A percentile compares a stretch with the other conserved stretches of the same genome.
These are phyloP conservation scores for Albizia julibrissin DNA, from an alignment of 306 rosid genomes.

Conservation along the genomic window DNA sequence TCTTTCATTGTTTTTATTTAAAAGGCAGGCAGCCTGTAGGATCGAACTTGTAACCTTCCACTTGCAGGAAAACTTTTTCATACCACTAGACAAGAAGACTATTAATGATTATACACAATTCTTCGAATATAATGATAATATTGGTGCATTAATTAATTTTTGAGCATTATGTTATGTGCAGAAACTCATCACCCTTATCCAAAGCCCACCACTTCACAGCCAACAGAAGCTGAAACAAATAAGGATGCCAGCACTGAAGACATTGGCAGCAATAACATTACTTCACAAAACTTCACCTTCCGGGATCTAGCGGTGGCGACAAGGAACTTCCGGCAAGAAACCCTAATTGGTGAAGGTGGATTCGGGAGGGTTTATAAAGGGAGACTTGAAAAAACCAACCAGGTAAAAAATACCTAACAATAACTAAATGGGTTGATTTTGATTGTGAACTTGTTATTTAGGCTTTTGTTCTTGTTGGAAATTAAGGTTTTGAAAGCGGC, in stretches of 20 bases:
- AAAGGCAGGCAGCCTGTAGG: too few relatives aligned
- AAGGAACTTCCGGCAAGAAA: slow-evolving; percentile 61
- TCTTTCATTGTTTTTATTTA: neutral
- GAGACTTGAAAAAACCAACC: slow-evolving; percentile 42
- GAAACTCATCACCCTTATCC: slow-evolving; percentile 34
- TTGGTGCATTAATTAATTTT: neutral
- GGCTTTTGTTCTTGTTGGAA: slow-evolving; percentile 53
- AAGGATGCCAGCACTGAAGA: slow-evolving; percentile 28
- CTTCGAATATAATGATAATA: neutral
- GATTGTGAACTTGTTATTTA: slow-evolving; percentile 47
- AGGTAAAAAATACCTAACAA: slow-evolving; percentile 43
- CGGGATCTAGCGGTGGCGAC: slow-evolving; percentile 71
- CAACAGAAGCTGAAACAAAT: slow-evolving; percentile 34
- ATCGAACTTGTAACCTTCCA: too few relatives aligned
- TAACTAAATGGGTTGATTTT: neutral
- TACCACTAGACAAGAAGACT: too few relatives aligned
- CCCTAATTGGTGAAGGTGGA: slow-evolving; percentile 89
- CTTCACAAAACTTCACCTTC: slow-evolving; percentile 54
- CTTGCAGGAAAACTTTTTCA: too few relatives aligned
- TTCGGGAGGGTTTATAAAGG: slow-evolving; percentile 92
- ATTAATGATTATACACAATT: neutral
- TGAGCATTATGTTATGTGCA: slow-evolving; percentile 28
- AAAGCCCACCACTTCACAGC: neutral
- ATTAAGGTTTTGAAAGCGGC: neutral
- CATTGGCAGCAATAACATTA: slow-evolving; percentile 61